Conservation (phyloP, 139 green algal genomes). For the Chlamydomonas urium region DNA sequence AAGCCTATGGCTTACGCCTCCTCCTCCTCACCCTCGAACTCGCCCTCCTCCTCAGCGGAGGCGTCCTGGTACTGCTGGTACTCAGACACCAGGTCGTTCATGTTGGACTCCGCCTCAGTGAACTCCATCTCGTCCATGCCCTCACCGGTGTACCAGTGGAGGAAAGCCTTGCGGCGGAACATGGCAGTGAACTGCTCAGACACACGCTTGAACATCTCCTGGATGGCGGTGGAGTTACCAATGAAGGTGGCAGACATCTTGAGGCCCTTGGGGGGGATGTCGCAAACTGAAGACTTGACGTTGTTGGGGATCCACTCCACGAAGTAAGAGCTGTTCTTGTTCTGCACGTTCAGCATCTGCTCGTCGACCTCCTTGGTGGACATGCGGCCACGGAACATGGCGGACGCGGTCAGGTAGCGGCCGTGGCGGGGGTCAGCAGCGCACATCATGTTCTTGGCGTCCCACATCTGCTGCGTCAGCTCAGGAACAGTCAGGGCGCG, state of each 20-base stretch:
- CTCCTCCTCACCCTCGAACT: slow-evolving; percentile 39
- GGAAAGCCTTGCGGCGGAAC: slow-evolving; percentile 98
- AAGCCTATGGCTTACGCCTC: slow-evolving; percentile 9
- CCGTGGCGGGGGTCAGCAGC: slow-evolving; percentile 92
- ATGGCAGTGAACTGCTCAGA: slow-evolving; percentile 98
- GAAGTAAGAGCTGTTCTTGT: slow-evolving; percentile 97
- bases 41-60: slow-evolving; percentile 86
- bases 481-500: slow-evolving; percentile 84
- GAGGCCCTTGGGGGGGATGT: slow-evolving; percentile 93
- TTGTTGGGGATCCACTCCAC: slow-evolving; percentile 99
- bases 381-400: slow-evolving; percentile 80
- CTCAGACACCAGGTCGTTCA: slow-evolving; percentile 94
- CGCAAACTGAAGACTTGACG: slow-evolving; percentile 94
- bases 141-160: slow-evolving; percentile 99
- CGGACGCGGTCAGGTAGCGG: slow-evolving; percentile 86
- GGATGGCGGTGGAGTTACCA: slow-evolving; percentile 94
- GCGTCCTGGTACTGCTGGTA: slow-evolving; percentile 99
- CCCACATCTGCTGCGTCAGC: slow-evolving; percentile 96
- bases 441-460: slow-evolving; percentile 99
- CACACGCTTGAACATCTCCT: slow-evolving; percentile 83
- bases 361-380: slow-evolving; percentile 89
- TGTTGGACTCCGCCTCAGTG: slow-evolving; percentile 98
- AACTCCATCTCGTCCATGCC: slow-evolving; percentile 99
- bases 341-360: slow-evolving; percentile 97
- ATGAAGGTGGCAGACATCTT: slow-evolving; percentile 96